Base-by-base conservation (phyloP, 164 flowering plant species). In the Stephania yunnanensis region DNA sequence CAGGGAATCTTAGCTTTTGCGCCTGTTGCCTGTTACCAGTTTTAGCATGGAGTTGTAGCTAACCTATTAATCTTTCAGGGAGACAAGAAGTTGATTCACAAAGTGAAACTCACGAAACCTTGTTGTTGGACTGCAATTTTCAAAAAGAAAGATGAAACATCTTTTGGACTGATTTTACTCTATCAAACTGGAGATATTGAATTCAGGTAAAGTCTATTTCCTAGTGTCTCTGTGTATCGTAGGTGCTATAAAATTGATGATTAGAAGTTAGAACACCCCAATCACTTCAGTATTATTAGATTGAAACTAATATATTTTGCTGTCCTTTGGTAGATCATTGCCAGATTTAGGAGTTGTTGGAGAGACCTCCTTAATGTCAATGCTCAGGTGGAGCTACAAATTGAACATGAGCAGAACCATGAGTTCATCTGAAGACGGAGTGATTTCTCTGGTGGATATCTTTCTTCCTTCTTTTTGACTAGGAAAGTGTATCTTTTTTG, bases 91-190 rank as follows among this genome's bases (percentile, higher is more conserved):
- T 74, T 87, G n/a, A 75, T 87, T 71, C 84, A 25, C 61, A 91
- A 92, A 86, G 88, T 92, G 77, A 89, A 87, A 74, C 92, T 90
- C 71, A 75, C 73, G n/a, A 86, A 84, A 76, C 87, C 86, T 73
- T 91, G 96, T 80, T 89, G 89, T 79, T 94, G 98, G 97, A 80
- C 94, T 36, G 71, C 94, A 77, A 86, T 78, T 68, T 84, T 92
- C 74, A 85, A 74, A 82, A 77, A 15, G 13, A 86, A 83, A 81
- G 86, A 86, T 73, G 88, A 71, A 58, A 82, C 72, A 73, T 64
- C 83, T 55, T 76, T 72, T 80, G 97, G 94, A 71, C 68, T 92
- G 65, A 64, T 87, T 20, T 74, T 88, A 78, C 84, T 90, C 31
- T 92, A 87, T 80, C 88, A 90, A 83, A 85, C 90, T 76, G 98